Evolutionary conservation across 768 basidiomycete genomes (phyloP), one percentile per base, ranked within the genome.

Genomic region (Tricholoma matsutake): DNA sequence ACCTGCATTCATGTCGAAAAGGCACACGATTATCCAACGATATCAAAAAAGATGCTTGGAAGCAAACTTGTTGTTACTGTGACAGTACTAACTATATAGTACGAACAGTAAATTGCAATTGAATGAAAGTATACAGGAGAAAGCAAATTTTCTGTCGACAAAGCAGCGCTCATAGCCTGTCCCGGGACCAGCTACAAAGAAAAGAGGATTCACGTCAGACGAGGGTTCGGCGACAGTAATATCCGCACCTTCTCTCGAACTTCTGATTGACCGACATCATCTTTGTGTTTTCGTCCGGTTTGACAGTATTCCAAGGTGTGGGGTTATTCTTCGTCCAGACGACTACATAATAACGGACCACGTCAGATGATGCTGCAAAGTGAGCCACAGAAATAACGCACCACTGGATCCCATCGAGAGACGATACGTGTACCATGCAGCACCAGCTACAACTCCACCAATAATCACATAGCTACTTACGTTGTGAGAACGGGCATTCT

Each of bases 301-400:
- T 81, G 71, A 94, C 82, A 59, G 84, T 81, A 75, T 92, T 91
- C 91, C 91, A 95, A n/a, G 94, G 94, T 20, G 86, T 87, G 35
- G 92, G 92, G 81, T 96, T 95, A 72, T 49, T 83, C 67, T 83
- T 83, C 58, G 82, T 81, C 82, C 83, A 83, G 64, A 82, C 69
- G 55, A 83, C 83, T 83, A 28, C 58, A n/a, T 57, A 25, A 43
- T 18, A 45, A 45, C 9, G 1, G 13, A 16, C 29, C 11, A 32
- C 11, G 55, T 55, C 32, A 60, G 61, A 29, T 60, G 31, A 55
- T 39, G 22, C 35, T 51, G 20, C 39, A 34, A 41, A 41, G 9
- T 32, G 8, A 32, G 31, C 7, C n/a, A 3, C n/a, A 29, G 41
- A 58, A 64, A 9, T 47, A 55, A 73, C 81, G 69, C 64, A 87